These are phyloP conservation scores for Neopestalotiopsis clavispora DNA, from an alignment of 2,329 filamentous ascomycete species.

Conservation along the genomic window DNA sequence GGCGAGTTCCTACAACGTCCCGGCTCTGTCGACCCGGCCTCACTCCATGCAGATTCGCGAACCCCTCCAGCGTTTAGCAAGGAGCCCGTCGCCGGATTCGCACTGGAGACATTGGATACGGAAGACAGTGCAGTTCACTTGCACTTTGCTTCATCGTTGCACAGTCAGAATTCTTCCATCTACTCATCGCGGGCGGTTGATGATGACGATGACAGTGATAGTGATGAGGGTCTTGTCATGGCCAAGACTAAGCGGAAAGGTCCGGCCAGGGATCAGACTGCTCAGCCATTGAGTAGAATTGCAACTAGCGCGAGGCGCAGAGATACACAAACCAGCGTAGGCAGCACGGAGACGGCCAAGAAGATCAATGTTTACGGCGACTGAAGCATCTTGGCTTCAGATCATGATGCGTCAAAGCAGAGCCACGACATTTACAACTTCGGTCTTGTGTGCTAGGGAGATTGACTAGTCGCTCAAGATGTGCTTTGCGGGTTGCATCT, in stretches of 20 bases:
- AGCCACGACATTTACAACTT: background rate
- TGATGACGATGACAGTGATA: constrained; percentile 56
- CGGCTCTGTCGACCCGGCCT: constrained; percentile 47
- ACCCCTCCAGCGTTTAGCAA: constrained; percentile 58
- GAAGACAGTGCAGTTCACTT: constrained; percentile 25
- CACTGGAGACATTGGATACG: constrained; percentile 45
- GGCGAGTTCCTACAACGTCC: constrained; percentile 61
- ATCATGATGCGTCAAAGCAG: no score
- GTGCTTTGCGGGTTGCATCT: background rate
- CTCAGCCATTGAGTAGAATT: constrained; percentile 36
- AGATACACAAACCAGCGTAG: constrained; percentile 65
- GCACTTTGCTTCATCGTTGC: constrained; percentile 14
- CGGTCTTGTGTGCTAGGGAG: background rate
- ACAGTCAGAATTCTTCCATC: constrained; percentile 24
- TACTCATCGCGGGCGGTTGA: constrained; percentile 32
- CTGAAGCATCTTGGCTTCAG: background rate
- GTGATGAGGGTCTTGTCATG: constrained; percentile 60
- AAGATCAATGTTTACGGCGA: constrained; percentile 50
- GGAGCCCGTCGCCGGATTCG: constrained; percentile 51
- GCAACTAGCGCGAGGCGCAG: constrained; percentile 50
- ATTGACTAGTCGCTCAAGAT: background rate
- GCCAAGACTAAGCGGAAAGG: constrained; percentile 54
- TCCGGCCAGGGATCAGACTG: constrained; percentile 30
- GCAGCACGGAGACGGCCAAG: constrained; percentile 68
- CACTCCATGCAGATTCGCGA: constrained; percentile 54